Evolutionary conservation across 2,329 filamentous ascomycete species (phyloP).

Genomic region (Alternaria tenuissima): DNA sequence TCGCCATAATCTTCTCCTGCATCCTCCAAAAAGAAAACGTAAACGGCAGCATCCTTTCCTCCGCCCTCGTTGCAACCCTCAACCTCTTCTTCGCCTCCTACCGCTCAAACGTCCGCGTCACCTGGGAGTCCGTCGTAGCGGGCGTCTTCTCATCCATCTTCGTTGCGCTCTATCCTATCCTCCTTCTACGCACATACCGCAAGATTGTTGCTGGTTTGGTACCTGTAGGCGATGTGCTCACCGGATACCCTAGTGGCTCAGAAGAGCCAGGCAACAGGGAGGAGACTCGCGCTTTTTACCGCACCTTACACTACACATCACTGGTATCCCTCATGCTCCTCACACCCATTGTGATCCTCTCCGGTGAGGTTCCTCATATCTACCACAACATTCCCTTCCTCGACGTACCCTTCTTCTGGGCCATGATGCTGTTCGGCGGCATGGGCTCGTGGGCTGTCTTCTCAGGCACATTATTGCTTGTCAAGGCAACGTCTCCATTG

Average conservation of each 20-base stretch:
- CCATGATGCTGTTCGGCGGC: constrained; percentile 60
- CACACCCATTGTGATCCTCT: constrained; percentile 59
- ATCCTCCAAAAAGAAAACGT: constrained; percentile 57
- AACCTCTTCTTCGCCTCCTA: constrained; percentile 60
- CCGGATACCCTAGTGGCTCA: constrained; percentile 46
- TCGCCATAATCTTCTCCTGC: constrained; percentile 59
- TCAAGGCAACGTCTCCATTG: constrained; percentile 60
- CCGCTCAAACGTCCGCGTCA: constrained; percentile 57
- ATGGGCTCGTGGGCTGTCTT: constrained; percentile 60
- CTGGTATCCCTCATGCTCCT: constrained; percentile 59
- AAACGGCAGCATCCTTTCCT: constrained; percentile 59
- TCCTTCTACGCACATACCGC: constrained; percentile 61
- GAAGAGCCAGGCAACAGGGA: constrained; percentile 51
- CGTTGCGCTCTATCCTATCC: constrained; percentile 61
- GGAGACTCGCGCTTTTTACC: constrained; percentile 61
- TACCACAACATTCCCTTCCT: constrained; percentile 63
- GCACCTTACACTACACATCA: constrained; percentile 62
- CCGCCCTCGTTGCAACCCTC: constrained; percentile 60
- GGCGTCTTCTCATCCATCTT: constrained; percentile 63
- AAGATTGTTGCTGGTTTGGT: constrained; percentile 55
- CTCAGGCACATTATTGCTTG: constrained; percentile 57
- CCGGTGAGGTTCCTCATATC: constrained; percentile 60
- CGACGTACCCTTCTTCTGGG: constrained; percentile 65
- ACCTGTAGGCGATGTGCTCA: constrained; percentile 56
- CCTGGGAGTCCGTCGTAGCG: constrained; percentile 60